These are phyloP conservation scores for Fraxinus albicans DNA, from an alignment of 305 asterid species.

Conservation along the genomic window DNA sequence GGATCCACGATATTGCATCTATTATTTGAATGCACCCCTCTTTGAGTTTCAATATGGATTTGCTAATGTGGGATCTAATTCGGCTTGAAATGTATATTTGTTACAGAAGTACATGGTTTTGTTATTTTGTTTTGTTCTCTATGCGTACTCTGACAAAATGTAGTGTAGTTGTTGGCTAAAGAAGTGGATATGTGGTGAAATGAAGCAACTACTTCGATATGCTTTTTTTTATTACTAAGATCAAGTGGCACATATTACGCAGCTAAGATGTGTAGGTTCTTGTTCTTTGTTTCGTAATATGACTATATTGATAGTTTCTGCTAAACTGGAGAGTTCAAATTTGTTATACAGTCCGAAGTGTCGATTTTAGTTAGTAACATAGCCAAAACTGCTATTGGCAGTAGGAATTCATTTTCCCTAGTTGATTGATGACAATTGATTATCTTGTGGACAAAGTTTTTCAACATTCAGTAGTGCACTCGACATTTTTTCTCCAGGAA, in stretches of 20 bases:
- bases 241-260: not conserved
- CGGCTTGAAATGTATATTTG: not conserved
- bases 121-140: constrained; percentile 1
- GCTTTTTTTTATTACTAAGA: not conserved
- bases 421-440: too few species aligned
- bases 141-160: constrained; percentile 6
- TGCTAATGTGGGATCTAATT: not conserved
- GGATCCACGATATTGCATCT: not conserved
- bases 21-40: not conserved
- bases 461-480: not conserved
- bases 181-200: not conserved
- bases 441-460: too few species aligned
- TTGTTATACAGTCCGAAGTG: not conserved
- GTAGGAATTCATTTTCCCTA: not conserved
- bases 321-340: not conserved
- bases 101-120: not conserved
- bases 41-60: not conserved
- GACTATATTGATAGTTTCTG: not conserved
- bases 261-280: not conserved
- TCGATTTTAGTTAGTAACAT: not conserved
- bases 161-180: not conserved
- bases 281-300: not conserved
- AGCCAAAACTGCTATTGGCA: constrained; percentile 7
- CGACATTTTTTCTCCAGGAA: constrained; percentile 45
- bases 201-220: not conserved